A percentile compares a stretch with the other conserved stretches of the same genome.
Evolutionary conservation across 352 stramenopile species (phyloP).

Genomic region (Pythium phragmitis): DNA sequence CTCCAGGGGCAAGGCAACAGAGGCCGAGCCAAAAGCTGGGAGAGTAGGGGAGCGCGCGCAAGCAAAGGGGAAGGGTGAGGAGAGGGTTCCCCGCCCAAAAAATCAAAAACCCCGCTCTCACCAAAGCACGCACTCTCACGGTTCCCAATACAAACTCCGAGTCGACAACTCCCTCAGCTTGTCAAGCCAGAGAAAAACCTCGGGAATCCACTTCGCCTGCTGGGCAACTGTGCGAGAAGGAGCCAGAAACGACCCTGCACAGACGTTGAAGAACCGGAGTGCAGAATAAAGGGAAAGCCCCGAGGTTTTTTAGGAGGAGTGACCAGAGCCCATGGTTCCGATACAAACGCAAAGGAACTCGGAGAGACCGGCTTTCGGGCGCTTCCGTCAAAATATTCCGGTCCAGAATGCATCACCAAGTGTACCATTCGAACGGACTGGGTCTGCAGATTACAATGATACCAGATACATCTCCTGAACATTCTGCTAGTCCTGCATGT

Average conservation of each 20-base stretch:
- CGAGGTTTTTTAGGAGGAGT: slow-evolving; percentile 44
- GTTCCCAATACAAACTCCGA: slow-evolving; percentile 30
- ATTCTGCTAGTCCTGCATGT: not conserved
- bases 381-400: not conserved
- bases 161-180: not conserved
- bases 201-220: slow-evolving; percentile 24
- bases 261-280: slow-evolving; percentile 39
- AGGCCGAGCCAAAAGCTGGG: slow-evolving; percentile 17
- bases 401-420: slow-evolving; percentile 10
- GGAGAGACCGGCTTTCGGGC: slow-evolving; percentile 16
- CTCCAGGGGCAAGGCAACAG: slow-evolving; percentile 8
- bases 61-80: slow-evolving; percentile 14
- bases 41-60: slow-evolving; percentile 21
- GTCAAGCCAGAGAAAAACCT: slow-evolving; percentile 26
- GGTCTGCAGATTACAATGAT: slow-evolving; percentile 14
- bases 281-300: slow-evolving; percentile 38
- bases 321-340: slow-evolving; percentile 12
- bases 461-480: not conserved
- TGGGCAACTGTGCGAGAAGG: slow-evolving; percentile 34
- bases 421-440: slow-evolving; percentile 20
- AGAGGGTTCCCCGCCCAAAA: slow-evolving; percentile 27
- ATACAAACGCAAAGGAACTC: slow-evolving; percentile 28
- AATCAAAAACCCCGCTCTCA: slow-evolving; percentile 24
- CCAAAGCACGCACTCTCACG: slow-evolving; percentile 19
- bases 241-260: slow-evolving; percentile 35